Percentiles rank a stretch among this genome's conserved stretches.
Evolutionary conservation across 2,329 filamentous ascomycete species (phyloP).

Genomic region (Stromatinia cepivora): DNA sequence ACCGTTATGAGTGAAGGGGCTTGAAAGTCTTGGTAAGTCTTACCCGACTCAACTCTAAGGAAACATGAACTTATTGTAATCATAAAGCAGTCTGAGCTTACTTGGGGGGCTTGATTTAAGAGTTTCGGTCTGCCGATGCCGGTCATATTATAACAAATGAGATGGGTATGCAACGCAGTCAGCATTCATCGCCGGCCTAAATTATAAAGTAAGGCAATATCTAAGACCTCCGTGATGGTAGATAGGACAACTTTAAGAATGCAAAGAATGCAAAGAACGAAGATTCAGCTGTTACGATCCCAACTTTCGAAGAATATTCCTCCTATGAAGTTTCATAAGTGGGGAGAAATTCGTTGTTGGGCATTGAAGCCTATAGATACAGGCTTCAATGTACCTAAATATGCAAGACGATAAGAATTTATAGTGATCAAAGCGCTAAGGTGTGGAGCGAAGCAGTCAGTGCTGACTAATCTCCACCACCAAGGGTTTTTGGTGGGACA

Average conservation of each 20-base stretch:
- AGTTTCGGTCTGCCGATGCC: too few species aligned
- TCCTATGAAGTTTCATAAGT: not conserved
- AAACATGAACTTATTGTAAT: too few species aligned
- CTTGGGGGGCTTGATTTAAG: too few species aligned
- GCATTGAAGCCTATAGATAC: not conserved
- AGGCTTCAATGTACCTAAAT: not conserved
- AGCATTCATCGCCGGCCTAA: not conserved
- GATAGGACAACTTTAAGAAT: not conserved
- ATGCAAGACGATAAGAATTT: not conserved
- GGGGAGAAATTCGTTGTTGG: not conserved
- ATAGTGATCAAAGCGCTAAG: not conserved
- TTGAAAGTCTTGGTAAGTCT: too few species aligned
- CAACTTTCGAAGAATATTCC: too few species aligned
- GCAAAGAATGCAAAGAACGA: not conserved
- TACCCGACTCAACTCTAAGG: not conserved
- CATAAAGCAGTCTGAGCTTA: not conserved
- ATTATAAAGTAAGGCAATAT: not conserved
- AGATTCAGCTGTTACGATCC: not conserved
- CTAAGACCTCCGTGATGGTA: not conserved
- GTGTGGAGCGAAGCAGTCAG: not conserved
- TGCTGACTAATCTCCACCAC: not conserved
- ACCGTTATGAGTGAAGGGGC: too few species aligned
- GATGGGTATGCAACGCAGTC: too few species aligned
- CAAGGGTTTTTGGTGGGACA: not conserved
- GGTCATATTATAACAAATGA: not conserved